Evolutionary conservation across 495 filamentous ascomycete genomes (phyloP).

Genomic region (Penicillium canescens): DNA sequence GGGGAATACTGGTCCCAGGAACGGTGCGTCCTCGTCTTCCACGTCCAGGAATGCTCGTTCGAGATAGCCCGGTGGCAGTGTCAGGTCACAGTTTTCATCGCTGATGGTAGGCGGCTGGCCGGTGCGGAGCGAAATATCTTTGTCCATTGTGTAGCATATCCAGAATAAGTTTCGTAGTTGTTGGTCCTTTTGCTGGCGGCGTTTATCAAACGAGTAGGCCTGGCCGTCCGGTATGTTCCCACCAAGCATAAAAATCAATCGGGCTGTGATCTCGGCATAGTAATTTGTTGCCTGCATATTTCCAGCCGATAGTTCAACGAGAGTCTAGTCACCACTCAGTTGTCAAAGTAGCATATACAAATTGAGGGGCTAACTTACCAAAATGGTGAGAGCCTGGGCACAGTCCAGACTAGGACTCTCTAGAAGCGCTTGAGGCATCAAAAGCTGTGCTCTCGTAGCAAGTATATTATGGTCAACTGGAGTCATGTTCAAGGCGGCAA

Average conservation of each 20-base stretch:
- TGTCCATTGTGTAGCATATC: conserved; percentile 54
- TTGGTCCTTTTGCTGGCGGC: conserved; percentile 16
- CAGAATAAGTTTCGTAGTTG: conserved; percentile 54
- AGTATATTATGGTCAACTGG: conserved; percentile 37
- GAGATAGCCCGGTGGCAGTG: conserved; percentile 46
- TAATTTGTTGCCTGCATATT: conserved; percentile 47
- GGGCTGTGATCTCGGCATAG: conserved; percentile 40
- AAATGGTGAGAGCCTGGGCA: conserved; percentile 43
- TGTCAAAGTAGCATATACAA: neutral
- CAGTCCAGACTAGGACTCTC: conserved; percentile 38
- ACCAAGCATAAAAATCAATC: conserved; percentile 50
- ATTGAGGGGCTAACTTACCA: conserved; percentile 33
- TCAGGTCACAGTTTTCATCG: conserved; percentile 56
- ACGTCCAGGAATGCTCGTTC: conserved; percentile 32
- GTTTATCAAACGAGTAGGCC: neutral
- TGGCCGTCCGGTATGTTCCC: conserved; percentile 28
- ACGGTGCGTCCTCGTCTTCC: conserved; percentile 20
- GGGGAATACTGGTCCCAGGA: conserved; percentile 41
- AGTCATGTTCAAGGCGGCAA: neutral
- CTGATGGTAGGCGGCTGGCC: conserved; percentile 52
- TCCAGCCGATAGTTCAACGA: conserved; percentile 46
- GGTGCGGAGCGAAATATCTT: conserved; percentile 49
- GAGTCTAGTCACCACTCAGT: conserved; percentile 26
- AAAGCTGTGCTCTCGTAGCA: conserved; percentile 35
- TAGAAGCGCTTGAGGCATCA: conserved; percentile 43